Evolutionary conservation across 495 filamentous ascomycete species (phyloP), one percentile per base, ranked within the genome.

Genomic region (Corynascus novoguineensis): DNA sequence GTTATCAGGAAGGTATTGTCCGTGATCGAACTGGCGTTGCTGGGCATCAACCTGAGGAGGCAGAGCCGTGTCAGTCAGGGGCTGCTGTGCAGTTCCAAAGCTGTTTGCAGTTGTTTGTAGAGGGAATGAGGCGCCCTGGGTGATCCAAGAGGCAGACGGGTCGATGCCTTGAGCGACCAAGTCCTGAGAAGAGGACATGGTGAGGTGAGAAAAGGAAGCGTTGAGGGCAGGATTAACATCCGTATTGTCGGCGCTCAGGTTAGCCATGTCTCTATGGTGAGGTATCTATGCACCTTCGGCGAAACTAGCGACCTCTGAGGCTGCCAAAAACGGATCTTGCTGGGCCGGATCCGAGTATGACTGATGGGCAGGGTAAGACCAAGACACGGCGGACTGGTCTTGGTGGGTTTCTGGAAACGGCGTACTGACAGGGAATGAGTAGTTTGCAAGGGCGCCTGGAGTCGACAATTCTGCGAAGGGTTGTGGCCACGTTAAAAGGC

Each of bases 211-310:
- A 38, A 56, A 49, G 17, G 6, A 10, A 24, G 45, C 17, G 19
- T 56, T n/a, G 6, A 49, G 31, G n/a, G 19, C 42, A 1, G 44
- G 34, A 45, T 56, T 35, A 17, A 15, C 4, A 19, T 34, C 53
- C 32, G 42, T n/a, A 17, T 50, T 10, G 44, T 49, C 19, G 44
- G 45, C 25, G 5, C 42, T 27, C 9, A 35, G n/a, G 31, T 4
- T 19, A 5, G 45, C 25, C 53, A 56, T 56, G 45, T 50, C 53
- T 56, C 45, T 48, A 3, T 8, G n/a, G n/a, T 56, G 53, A 56
- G 53, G 44, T n/a, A 34, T 9, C 45, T 56, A 56, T 11, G 8
- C 12, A 29, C 25, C 45, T 48, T 17, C 53, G 53, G 12, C 34
- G 27, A 49, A 21, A 49, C 53, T 41, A 6, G 45, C 5, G 3